These are phyloP conservation scores for Phytophthora fragariae DNA, from an alignment of 352 stramenopile species.

Conservation along the genomic window DNA sequence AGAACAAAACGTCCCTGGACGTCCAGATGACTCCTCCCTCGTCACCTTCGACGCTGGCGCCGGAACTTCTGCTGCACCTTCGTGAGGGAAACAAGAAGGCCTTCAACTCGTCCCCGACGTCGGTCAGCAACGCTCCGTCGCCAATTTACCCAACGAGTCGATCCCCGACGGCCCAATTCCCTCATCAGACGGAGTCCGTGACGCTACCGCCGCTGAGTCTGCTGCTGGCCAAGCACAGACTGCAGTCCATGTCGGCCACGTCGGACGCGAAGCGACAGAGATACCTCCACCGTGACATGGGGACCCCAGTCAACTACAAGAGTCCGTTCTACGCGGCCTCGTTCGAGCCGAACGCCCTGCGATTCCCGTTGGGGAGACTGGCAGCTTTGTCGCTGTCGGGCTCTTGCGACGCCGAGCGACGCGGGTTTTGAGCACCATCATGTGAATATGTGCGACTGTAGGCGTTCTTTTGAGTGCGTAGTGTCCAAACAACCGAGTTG, in stretches of 20 bases:
- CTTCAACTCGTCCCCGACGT: conserved; percentile 17
- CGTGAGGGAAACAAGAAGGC: conserved; percentile 2
- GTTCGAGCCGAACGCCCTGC: background rate
- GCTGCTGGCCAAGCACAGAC: conserved; percentile 17
- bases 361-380: background rate
- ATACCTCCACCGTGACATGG: background rate
- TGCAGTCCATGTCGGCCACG: background rate
- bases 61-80: conserved; percentile 30
- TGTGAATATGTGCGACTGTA: background rate
- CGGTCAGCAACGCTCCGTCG: conserved; percentile 12
- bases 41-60: background rate
- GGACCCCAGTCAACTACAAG: background rate
- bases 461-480: background rate
- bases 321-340: conserved; percentile 2
- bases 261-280: background rate
- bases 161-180: conserved; percentile 2
- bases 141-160: background rate
- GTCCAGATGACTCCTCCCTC: background rate
- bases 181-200: background rate
- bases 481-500: background rate
- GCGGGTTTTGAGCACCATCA: background rate
- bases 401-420: background rate
- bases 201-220: conserved; percentile 27
- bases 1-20: background rate
- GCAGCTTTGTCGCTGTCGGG: background rate